Conservation (phyloP, 2,329 filamentous ascomycete species). For the Xylariaceae sp. region DNA sequence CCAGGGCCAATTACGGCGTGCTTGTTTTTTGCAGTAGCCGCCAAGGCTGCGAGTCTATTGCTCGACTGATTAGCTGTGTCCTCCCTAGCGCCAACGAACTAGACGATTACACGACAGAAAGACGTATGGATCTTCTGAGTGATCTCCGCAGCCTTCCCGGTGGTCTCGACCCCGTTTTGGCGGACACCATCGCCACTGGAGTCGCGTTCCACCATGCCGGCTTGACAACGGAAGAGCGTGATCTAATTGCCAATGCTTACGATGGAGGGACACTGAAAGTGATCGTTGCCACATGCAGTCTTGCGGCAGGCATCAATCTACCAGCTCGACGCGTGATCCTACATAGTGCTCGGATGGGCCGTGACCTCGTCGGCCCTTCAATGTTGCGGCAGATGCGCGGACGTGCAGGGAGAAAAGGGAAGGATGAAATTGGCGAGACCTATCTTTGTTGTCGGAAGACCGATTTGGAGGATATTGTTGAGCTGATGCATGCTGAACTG, state of each 20-base stretch:
- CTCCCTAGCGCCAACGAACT: constrained; percentile 50
- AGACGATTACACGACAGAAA: constrained; percentile 46
- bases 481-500: constrained; percentile 68
- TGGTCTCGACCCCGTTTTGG: constrained; percentile 62
- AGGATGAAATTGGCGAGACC: constrained; percentile 72
- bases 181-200: constrained; percentile 60
- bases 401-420: constrained; percentile 72
- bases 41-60: constrained; percentile 61
- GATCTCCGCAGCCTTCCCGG: constrained; percentile 62
- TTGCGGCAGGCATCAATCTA: constrained; percentile 80
- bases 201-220: constrained; percentile 72
- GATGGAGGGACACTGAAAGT: constrained; percentile 64
- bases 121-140: constrained; percentile 59
- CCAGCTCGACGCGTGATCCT: constrained; percentile 67
- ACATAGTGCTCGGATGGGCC: constrained; percentile 71
- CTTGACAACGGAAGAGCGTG: constrained; percentile 70
- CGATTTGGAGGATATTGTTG: constrained; percentile 66
- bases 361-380: constrained; percentile 70
- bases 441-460: constrained; percentile 68
- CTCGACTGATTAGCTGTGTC: constrained; percentile 62
- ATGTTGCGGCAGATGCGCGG: constrained; percentile 81
- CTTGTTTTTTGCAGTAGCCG: constrained; percentile 72
- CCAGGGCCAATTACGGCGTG: constrained; percentile 62
- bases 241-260: constrained; percentile 66
- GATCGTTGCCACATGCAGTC: constrained; percentile 71